Conservation (phyloP, 306 rosid species). For the Lathyrus tuberosus region DNA sequence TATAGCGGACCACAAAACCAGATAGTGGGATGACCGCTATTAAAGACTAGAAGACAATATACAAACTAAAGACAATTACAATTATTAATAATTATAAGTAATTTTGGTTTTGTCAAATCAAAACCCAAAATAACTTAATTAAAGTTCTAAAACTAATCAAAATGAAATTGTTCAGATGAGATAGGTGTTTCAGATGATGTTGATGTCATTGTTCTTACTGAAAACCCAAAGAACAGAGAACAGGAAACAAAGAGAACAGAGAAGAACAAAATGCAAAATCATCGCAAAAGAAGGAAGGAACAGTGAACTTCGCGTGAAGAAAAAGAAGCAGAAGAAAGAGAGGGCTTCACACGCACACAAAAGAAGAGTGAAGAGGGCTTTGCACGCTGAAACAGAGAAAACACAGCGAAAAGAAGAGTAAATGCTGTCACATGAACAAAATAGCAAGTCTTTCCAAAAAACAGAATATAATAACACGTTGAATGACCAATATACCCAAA, state of each 20-base stretch:
- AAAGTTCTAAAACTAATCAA: constrained; percentile 1
- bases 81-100: no score
- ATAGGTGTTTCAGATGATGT: neutral
- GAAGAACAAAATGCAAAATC: no score
- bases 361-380: neutral
- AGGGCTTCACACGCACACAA: neutral
- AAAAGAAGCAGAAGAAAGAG: neutral
- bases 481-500: neutral
- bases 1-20: no score
- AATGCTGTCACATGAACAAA: neutral
- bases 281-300: neutral
- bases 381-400: neutral
- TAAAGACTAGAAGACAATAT: no score
- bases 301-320: neutral
- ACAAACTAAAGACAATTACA: no score
- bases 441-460: neutral
- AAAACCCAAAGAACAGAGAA: neutral
- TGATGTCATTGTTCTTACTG: neutral
- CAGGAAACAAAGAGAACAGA: no score
- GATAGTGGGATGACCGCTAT: no score
- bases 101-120: neutral
- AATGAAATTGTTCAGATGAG: neutral
- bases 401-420: neutral
- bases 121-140: neutral
- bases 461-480: neutral